Evolutionary conservation across 2,329 filamentous ascomycete species (phyloP).

Genomic region (Aphanoascus verrucosus): DNA sequence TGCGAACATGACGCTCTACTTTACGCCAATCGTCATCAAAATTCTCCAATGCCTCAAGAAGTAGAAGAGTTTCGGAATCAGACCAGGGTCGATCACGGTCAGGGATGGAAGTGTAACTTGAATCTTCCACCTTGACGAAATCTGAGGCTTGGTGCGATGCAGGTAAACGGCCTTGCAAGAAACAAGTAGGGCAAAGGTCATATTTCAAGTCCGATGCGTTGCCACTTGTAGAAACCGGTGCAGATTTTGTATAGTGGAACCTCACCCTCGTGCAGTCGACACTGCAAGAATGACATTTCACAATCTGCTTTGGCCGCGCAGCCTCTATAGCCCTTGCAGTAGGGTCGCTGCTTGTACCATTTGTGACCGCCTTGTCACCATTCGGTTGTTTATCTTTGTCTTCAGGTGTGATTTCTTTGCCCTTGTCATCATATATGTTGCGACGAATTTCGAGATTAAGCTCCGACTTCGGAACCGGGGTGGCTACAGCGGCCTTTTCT

Average conservation of each 20-base stretch:
- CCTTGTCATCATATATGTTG: conserved; percentile 88
- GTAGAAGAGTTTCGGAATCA: conserved; percentile 75
- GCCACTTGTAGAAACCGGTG: conserved; percentile 48
- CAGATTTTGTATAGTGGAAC: conserved; percentile 58
- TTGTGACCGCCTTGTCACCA: conserved; percentile 62
- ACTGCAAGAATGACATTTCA: conserved; percentile 84
- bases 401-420: conserved; percentile 66
- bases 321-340: conserved; percentile 54
- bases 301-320: conserved; percentile 51
- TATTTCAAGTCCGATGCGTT: conserved; percentile 55
- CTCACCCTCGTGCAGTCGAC: conserved; percentile 71
- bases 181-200: conserved; percentile 86
- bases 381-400: conserved; percentile 54
- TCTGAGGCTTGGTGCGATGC: conserved; percentile 65
- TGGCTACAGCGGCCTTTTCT: conserved; percentile 57
- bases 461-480: conserved; percentile 61
- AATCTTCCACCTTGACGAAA: conserved; percentile 82
- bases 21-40: conserved; percentile 95
- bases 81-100: conserved; percentile 85
- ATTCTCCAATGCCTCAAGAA: conserved; percentile 82
- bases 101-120: conserved; percentile 63
- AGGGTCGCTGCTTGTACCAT: conserved; percentile 47
- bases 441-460: conserved; percentile 86
- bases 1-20: conserved; percentile 84
- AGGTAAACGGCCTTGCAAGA: conserved; percentile 72